Conservation (phyloP, 2,329 filamentous ascomycete genomes). For the Beauveria rudraprayagi region DNA sequence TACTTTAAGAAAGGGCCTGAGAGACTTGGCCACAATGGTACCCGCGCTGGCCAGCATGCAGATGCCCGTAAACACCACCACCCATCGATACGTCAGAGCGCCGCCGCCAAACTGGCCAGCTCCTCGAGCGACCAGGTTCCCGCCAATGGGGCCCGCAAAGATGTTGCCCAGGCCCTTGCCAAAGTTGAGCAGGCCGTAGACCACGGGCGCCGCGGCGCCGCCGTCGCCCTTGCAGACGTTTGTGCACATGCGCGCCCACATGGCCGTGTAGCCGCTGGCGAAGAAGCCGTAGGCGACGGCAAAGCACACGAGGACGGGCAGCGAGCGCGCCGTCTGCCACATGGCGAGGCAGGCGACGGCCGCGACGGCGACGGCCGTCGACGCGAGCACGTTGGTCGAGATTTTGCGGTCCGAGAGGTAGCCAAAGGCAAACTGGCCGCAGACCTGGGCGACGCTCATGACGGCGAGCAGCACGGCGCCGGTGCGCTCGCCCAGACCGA, state of each 20-base stretch:
- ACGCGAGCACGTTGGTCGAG: slow-evolving; percentile 15
- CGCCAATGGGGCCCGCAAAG: slow-evolving; percentile 22
- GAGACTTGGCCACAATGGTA: background rate
- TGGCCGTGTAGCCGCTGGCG: slow-evolving; percentile 12
- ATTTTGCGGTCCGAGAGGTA: slow-evolving; percentile 37
- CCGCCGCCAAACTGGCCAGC: background rate
- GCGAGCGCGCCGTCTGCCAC: slow-evolving; percentile 41
- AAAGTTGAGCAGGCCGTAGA: slow-evolving; percentile 22
- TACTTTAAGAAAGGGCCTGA: background rate
- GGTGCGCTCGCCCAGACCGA: slow-evolving; percentile 26
- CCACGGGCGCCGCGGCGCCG: slow-evolving; percentile 18
- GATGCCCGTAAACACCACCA: slow-evolving; percentile 1
- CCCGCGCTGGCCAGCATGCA: slow-evolving; percentile 7
- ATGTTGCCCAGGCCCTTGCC: slow-evolving; percentile 25
- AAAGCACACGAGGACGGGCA: slow-evolving; percentile 39
- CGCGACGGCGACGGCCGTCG: slow-evolving; percentile 36
- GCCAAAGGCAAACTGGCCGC: slow-evolving; percentile 42
- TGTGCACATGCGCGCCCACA: slow-evolving; percentile 22
- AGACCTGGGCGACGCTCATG: slow-evolving; percentile 41
- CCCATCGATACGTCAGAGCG: background rate
- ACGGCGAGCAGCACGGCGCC: slow-evolving; percentile 40
- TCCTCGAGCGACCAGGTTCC: slow-evolving; percentile 16
- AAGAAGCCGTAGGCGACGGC: slow-evolving; percentile 43
- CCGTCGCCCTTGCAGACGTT: slow-evolving; percentile 21
- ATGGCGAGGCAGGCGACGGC: slow-evolving; percentile 39